Base-by-base conservation (phyloP, 495 filamentous ascomycete species). In the Hypomontagnella submonticulosa region DNA sequence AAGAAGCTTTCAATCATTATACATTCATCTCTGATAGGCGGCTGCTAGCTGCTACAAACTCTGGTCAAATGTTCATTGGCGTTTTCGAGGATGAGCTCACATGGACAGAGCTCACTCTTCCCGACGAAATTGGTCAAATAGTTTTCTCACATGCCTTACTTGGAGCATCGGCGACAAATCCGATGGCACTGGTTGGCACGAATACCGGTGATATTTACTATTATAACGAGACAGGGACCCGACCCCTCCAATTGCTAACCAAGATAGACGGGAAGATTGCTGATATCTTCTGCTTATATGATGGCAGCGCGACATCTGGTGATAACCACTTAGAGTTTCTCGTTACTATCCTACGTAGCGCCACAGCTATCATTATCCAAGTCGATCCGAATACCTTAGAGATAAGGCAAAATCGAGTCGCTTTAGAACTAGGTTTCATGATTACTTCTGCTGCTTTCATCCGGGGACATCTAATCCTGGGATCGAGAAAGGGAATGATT, bases 401-500 rank as follows among this genome's bases (percentile, higher is more conserved):
- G 19, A 37, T 43, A 33, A 48, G 48, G 32, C 61, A 60, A 7
- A 51, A 23, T 7, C 51, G 58, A 74, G 63, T 54, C 51, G 57
- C 63, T 67, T 57, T 67, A 46, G 75, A 57, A 44, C 47, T 40
- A 7, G 68, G 63, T 1, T 79, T 81, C 40, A 71, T 77, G 49
- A 73, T 81, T 6, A 83, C 82, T 0, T 49, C 74, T 33, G 74
- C 78, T 0, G 58, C 79, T 5, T 71, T 77, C 12, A 65, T 75
- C 33, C 70, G 75, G 0, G 53, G 75, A 27, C 78, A 82, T 41
- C 72, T 93, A n/a, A 70, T 89, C 19, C 69, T 97, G 0, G 93
- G 93, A 3, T 90, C 89, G 6, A 83, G 89, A 30, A 73, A 75
- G 20, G 91, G 92, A 27, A 76, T 76, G 0, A 66, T 93, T 54